These are phyloP conservation scores for Colletotrichum euphorbiae DNA, from an alignment of 2,329 filamentous ascomycete species.

Conservation along the genomic window DNA sequence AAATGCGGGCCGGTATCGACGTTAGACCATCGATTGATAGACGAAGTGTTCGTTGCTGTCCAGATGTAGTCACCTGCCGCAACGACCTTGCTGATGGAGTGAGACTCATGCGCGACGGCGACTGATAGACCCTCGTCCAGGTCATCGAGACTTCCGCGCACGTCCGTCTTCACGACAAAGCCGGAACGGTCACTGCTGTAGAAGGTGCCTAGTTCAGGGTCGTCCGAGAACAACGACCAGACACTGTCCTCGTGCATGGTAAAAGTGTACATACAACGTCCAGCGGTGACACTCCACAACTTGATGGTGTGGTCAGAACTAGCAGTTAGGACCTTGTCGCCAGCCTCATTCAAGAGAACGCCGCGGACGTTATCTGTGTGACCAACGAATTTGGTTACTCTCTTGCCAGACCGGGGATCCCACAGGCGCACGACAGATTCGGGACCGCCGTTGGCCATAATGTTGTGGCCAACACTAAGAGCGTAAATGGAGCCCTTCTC, in stretches of 20 bases:
- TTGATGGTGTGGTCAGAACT: conserved; percentile 98
- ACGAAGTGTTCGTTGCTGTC: conserved; percentile 90
- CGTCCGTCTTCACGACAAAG: conserved; percentile 95
- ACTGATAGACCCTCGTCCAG: conserved; percentile 91
- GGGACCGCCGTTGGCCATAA: conserved; percentile 92
- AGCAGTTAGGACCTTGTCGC: conserved; percentile 91
- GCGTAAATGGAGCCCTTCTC: conserved; percentile 98
- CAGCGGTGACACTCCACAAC: conserved; percentile 95
- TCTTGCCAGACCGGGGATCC: conserved; percentile 89
- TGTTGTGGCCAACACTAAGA: conserved; percentile 79
- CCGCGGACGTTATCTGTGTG: conserved; percentile 95
- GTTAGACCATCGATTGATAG: conserved; percentile 91
- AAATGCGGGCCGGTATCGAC: conserved; percentile 82
- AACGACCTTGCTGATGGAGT: conserved; percentile 77
- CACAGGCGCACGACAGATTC: conserved; percentile 94
- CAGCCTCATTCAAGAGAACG: conserved; percentile 88
- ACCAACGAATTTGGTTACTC: conserved; percentile 95
- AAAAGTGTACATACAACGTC: conserved; percentile 96
- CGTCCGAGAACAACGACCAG: conserved; percentile 92
- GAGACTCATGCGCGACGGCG: conserved; percentile 92
- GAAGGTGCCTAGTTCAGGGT: conserved; percentile 87
- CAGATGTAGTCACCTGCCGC: conserved; percentile 83
- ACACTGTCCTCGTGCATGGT: conserved; percentile 99
- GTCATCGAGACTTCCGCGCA: conserved; percentile 72
- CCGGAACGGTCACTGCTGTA: conserved; percentile 95